Conservation (phyloP, 306 rosid genomes). For the Ormosia semicastrata region DNA sequence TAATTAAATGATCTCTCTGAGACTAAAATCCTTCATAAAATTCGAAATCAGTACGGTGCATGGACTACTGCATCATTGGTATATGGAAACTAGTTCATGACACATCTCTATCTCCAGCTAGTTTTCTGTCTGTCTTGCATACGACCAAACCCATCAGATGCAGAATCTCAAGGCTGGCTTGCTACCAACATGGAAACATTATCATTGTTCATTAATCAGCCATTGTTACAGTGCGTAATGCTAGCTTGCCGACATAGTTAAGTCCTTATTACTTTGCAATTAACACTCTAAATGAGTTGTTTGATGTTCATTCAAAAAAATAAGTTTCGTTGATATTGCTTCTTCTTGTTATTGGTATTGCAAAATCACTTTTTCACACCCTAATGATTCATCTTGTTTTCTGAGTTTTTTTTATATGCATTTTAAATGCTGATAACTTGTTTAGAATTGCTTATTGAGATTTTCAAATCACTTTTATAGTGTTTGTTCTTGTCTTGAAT, state of each 20-base stretch:
- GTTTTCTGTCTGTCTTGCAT: conserved; percentile 23
- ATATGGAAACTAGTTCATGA: conserved; percentile 14
- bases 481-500: background rate
- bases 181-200: background rate
- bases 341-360: background rate
- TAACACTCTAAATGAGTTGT: background rate
- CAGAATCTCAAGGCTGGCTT: conserved; percentile 20
- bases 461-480: background rate
- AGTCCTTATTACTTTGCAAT: background rate
- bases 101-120: conserved; percentile 35
- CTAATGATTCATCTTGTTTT: background rate
- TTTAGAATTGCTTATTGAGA: background rate
- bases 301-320: background rate
- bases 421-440: background rate
- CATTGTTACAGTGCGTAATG: background rate
- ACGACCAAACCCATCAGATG: conserved; percentile 19
- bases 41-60: conserved; percentile 12
- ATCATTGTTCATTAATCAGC: background rate
- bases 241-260: background rate
- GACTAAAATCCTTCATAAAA: conserved; percentile 9
- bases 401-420: background rate
- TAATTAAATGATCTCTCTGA: conserved; percentile 11
- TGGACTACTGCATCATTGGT: conserved; percentile 14
- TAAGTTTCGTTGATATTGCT: background rate
- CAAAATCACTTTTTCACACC: background rate